Evolutionary conservation across 768 basidiomycete species (phyloP).

Genomic region (Boletus fagicola): DNA sequence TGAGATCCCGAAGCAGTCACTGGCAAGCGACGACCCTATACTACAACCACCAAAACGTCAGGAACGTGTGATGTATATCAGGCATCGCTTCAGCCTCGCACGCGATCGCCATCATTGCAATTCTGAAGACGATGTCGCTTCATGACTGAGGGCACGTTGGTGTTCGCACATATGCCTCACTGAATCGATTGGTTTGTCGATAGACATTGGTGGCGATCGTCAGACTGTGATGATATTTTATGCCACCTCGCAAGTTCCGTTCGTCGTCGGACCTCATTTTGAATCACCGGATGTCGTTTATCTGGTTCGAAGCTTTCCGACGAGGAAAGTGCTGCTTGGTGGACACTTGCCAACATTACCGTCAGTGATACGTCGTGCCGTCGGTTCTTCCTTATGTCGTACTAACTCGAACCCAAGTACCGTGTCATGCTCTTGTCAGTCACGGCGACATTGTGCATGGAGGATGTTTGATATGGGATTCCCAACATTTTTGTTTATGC

Average conservation of each 20-base stretch:
- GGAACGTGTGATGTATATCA: conserved; percentile 69
- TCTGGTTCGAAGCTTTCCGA: conserved; percentile 68
- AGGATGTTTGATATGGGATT: no score
- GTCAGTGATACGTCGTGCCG: conserved; percentile 38
- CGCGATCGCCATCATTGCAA: conserved; percentile 60
- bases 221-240: conserved; percentile 81
- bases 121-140: conserved; percentile 70
- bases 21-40: conserved; percentile 44
- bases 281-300: conserved; percentile 68
- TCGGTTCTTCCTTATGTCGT: not conserved
- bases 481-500: no score
- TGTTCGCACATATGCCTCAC: not conserved
- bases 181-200: not conserved
- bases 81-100: conserved; percentile 65
- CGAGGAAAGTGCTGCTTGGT: conserved; percentile 58
- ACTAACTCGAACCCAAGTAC: conserved; percentile 43
- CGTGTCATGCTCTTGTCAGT: no score
- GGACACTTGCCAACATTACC: conserved; percentile 60
- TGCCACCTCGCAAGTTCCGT: conserved; percentile 63
- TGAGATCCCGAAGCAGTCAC: conserved; percentile 12
- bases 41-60: conserved; percentile 35
- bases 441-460: no score
- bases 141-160: conserved; percentile 63
- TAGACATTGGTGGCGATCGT: conserved; percentile 67
- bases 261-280: conserved; percentile 58